A percentile compares a stretch with the other conserved stretches of the same genome.
Evolutionary conservation across 1,284 basidiomycete genomes (phyloP).

Genomic region (Irpex rosettiformis): DNA sequence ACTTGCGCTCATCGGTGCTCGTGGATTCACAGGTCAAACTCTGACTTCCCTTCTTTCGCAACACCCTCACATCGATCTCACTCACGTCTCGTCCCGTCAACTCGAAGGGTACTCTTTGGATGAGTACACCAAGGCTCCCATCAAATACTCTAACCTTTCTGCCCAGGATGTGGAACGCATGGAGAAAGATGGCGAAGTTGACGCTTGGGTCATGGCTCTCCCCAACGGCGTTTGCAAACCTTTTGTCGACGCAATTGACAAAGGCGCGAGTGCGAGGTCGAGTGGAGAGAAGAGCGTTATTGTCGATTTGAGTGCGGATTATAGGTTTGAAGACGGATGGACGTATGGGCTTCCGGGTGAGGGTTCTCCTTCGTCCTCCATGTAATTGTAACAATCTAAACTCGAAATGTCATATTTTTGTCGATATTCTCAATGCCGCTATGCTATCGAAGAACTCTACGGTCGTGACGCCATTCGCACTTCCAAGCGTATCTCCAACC

Average conservation of each 20-base stretch:
- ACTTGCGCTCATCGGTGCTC: slow-evolving; percentile 93
- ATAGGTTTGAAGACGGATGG: slow-evolving; percentile 93
- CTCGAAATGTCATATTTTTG: slow-evolving; percentile 27
- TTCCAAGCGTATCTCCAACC: slow-evolving; percentile 91
- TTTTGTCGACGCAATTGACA: slow-evolving; percentile 94
- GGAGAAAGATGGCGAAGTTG: slow-evolving; percentile 86
- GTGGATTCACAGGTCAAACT: slow-evolving; percentile 94
- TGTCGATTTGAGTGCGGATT: slow-evolving; percentile 94
- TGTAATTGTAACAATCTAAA: slow-evolving; percentile 31
- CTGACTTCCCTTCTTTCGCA: slow-evolving; percentile 80
- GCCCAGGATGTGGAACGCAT: slow-evolving; percentile 77
- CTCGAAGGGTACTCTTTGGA: slow-evolving; percentile 81
- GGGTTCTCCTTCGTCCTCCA: slow-evolving; percentile 37
- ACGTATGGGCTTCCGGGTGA: slow-evolving; percentile 99
- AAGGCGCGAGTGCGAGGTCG: slow-evolving; percentile 55
- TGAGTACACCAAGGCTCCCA: slow-evolving; percentile 77
- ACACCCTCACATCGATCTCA: slow-evolving; percentile 87
- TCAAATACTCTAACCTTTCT: slow-evolving; percentile 82
- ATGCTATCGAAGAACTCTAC: slow-evolving; percentile 74
- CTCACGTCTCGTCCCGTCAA: slow-evolving; percentile 95
- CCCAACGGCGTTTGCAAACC: slow-evolving; percentile 97
- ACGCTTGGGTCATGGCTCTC: slow-evolving; percentile 97
- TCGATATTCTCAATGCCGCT: slow-evolving; percentile 9
- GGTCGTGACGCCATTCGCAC: slow-evolving; percentile 66
- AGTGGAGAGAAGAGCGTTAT: slow-evolving; percentile 66